Base-by-base conservation (phyloP, 345 rosid species). In the Draba incana region DNA sequence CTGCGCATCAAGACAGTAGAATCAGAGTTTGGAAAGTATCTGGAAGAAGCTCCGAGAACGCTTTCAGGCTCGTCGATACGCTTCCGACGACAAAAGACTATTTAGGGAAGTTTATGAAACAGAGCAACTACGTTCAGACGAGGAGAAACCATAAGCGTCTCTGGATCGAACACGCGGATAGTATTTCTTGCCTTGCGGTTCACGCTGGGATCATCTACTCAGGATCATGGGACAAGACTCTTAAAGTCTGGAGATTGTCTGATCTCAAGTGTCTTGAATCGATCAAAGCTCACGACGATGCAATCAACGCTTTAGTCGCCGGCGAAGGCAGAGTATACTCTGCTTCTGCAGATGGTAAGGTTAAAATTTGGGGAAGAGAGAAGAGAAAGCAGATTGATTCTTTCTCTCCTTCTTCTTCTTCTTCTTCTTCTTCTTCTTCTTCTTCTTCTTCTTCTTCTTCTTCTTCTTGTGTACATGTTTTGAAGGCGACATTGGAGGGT, bases 1-100 rank as follows among this genome's bases (percentile, higher is more conserved):
- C 97, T 0, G 99, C 95, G 0, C 99, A 94, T 80, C 99, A 94
- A 73, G 99, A 94, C 33, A 85, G 96, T 38, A 89, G 91, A 70
- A 87, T 94, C 46, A 61, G 97, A 46, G 85, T 94, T 2, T 94
- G 99, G 99, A 91, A 84, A 71, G 82, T 86, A 5, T 87, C 98
- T 10, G 56, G 96, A 27, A 79, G 92, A 57, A 83, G 81, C 66
- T 83, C 95, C 1, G 88, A 85, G 66, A 85, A 84, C 11, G 83
- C 85, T 62, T 90, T 91, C 50, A 81, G 80, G 73, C 89, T 88
- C 2, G 82, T 89, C 0, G 92, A 91, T 62, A 86, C 97, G 0
- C 86, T 94, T 46, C 99, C 99, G 1, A 89, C 91, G 2, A 85
- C 91, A 0, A 94, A 85, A 59, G 99, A 94, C 66, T 89, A 80